phyloP scores from a whole-genome alignment of 1,284 basidiomycete genomes.

The Stereum hirsutum region DNA sequence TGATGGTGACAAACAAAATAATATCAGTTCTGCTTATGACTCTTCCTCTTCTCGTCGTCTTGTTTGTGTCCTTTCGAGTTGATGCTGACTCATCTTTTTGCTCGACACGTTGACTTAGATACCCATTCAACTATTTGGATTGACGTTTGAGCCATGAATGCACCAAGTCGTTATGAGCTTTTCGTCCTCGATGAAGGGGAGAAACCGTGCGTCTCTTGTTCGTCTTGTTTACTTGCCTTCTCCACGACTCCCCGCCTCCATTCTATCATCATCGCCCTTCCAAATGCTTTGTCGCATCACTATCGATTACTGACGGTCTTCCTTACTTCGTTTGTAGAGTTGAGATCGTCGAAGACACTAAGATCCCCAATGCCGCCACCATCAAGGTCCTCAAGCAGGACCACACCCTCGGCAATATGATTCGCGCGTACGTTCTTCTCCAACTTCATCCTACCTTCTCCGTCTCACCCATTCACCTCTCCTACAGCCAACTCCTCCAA shows the following conservation, averaged over 20 bases:
- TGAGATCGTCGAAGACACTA: conserved; percentile 90
- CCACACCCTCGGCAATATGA: conserved; percentile 94
- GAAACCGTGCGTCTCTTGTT: conserved; percentile 80
- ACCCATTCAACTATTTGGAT: conserved; percentile 1
- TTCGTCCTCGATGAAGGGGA: conserved; percentile 91
- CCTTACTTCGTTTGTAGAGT: conserved; percentile 42
- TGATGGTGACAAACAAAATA: conserved; percentile 14
- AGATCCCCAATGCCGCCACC: conserved; percentile 94
- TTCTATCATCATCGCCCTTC: conserved; percentile 1
- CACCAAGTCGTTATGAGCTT: conserved; percentile 86
- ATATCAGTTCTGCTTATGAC: conserved; percentile 20
- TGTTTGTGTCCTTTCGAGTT: conserved; percentile 3
- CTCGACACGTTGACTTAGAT: neutral
- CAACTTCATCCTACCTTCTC: conserved; percentile 1
- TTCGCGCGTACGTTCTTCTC: conserved; percentile 68
- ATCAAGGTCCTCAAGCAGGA: conserved; percentile 94
- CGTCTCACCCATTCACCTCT: neutral
- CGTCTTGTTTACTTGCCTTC: too few relatives aligned
- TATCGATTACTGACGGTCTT: conserved; percentile 11
- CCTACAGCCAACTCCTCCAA: conserved; percentile 71
- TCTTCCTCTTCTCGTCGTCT: neutral
- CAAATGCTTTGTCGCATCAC: conserved; percentile 2
- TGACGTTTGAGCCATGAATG: conserved; percentile 60
- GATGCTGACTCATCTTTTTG: conserved; percentile 4
- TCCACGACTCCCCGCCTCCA: too few relatives aligned